Evolutionary conservation across 768 basidiomycete genomes (phyloP).

Genomic region (Lentinula guzmanii): DNA sequence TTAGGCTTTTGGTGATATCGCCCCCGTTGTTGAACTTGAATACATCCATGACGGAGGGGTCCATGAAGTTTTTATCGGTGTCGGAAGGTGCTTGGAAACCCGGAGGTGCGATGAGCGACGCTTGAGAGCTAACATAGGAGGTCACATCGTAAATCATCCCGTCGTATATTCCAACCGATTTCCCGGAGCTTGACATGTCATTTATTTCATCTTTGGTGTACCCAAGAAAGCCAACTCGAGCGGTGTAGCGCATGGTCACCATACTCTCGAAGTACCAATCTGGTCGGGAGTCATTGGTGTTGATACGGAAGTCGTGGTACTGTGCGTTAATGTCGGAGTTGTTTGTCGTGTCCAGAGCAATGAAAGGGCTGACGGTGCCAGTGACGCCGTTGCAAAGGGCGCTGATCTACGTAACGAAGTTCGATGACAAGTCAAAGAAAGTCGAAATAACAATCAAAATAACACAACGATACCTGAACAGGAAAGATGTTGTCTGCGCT

Average conservation of each 20-base stretch:
- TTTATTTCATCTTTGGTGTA: slow-evolving; percentile 71
- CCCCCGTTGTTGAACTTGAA: slow-evolving; percentile 71
- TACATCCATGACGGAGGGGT: slow-evolving; percentile 57
- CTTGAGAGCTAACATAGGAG: slow-evolving; percentile 67
- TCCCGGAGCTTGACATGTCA: slow-evolving; percentile 57
- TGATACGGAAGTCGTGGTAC: slow-evolving; percentile 96
- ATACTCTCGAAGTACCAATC: slow-evolving; percentile 98
- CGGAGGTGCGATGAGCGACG: slow-evolving; percentile 43
- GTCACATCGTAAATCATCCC: slow-evolving; percentile 85
- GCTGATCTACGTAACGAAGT: slow-evolving; percentile 51
- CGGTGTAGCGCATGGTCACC: slow-evolving; percentile 87
- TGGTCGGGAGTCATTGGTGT: slow-evolving; percentile 83
- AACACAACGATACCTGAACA: slow-evolving; percentile 58
- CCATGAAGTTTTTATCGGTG: slow-evolving; percentile 63
- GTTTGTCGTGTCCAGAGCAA: slow-evolving; percentile 73
- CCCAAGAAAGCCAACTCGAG: slow-evolving; percentile 85
- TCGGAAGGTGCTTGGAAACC: slow-evolving; percentile 34
- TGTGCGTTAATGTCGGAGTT: slow-evolving; percentile 66
- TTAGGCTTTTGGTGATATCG: slow-evolving; percentile 75
- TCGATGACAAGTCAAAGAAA: background rate
- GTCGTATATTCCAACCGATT: slow-evolving; percentile 81
- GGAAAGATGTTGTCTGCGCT: slow-evolving; percentile 81
- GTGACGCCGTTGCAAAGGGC: slow-evolving; percentile 86
- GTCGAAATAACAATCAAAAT: slow-evolving; percentile 2
- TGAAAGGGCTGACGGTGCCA: slow-evolving; percentile 79